Evolutionary conservation across 2,329 filamentous ascomycete genomes (phyloP).

Genomic region (Aspergillus viridinutans): DNA sequence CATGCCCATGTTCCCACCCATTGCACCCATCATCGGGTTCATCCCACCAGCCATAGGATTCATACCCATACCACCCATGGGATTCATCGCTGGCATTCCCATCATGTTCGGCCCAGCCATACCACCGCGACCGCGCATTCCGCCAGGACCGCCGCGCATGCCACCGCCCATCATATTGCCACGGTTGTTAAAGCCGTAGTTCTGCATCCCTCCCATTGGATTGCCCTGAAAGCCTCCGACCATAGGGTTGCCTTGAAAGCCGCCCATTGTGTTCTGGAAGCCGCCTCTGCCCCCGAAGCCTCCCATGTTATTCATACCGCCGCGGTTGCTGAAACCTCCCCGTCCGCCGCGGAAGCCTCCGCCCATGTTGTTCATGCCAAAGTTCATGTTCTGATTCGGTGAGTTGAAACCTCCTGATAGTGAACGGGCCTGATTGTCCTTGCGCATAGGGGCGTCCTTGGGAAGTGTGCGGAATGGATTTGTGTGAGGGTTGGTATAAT

Average conservation of each 20-base stretch:
- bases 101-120: slow-evolving; percentile 56
- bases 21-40: slow-evolving; percentile 55
- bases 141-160: slow-evolving; percentile 52
- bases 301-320: slow-evolving; percentile 41
- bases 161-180: slow-evolving; percentile 52
- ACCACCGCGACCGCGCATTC: slow-evolving; percentile 56
- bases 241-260: slow-evolving; percentile 46
- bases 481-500: slow-evolving; percentile 69
- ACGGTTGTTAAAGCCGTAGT: slow-evolving; percentile 48
- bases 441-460: slow-evolving; percentile 76
- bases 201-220: slow-evolving; percentile 50
- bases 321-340: slow-evolving; percentile 36
- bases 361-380: slow-evolving; percentile 37
- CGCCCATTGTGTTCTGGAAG: slow-evolving; percentile 44
- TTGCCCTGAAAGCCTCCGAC: slow-evolving; percentile 39
- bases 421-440: slow-evolving; percentile 54
- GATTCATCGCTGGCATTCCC: slow-evolving; percentile 50
- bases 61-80: slow-evolving; percentile 52
- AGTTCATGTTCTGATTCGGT: slow-evolving; percentile 39
- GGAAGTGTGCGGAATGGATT: slow-evolving; percentile 91
- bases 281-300: slow-evolving; percentile 48
- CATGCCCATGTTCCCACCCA: slow-evolving; percentile 46
- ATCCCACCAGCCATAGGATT: slow-evolving; percentile 52
- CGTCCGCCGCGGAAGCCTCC: slow-evolving; percentile 53
- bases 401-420: slow-evolving; percentile 46